A percentile compares a stretch with the other conserved stretches of the same genome.
Conservation (phyloP, 768 basidiomycete genomes). For the Hortiboletus campestris region DNA sequence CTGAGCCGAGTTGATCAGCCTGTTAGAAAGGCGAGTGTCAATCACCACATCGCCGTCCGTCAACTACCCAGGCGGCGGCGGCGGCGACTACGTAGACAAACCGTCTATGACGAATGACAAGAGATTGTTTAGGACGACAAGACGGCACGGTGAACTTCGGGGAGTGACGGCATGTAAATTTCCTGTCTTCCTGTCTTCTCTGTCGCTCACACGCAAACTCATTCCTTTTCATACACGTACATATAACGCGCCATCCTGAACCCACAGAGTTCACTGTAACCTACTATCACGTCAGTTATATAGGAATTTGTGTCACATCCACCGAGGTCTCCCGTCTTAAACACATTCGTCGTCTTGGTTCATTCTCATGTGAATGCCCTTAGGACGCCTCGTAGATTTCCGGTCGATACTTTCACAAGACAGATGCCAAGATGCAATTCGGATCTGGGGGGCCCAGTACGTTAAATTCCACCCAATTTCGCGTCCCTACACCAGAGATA, state of each 20-base stretch:
- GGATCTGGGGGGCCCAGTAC: constrained; percentile 49
- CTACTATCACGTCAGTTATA: constrained; percentile 24
- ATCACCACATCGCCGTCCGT: not conserved
- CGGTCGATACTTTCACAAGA: constrained; percentile 5
- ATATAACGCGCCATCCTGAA: not conserved
- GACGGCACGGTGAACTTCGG: not conserved
- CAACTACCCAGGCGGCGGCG: not conserved
- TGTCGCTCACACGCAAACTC: constrained; percentile 15
- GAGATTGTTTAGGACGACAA: not conserved
- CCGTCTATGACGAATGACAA: not conserved
- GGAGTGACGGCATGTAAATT: not conserved
- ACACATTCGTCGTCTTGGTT: constrained; percentile 43
- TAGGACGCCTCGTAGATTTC: constrained; percentile 18
- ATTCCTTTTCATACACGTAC: not conserved
- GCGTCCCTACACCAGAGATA: not conserved
- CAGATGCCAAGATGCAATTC: constrained; percentile 34
- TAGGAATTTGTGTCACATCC: constrained; percentile 42
- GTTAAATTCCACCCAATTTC: constrained; percentile 3
- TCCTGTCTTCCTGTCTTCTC: not conserved
- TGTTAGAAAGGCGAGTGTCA: not conserved
- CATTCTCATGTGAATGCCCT: constrained; percentile 45
- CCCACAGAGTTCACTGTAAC: not conserved
- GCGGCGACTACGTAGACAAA: constrained; percentile 18
- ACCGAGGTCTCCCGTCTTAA: constrained; percentile 39
- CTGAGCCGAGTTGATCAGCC: not conserved